Conservation (phyloP, 768 basidiomycete species). For the Nidularia sp. region DNA sequence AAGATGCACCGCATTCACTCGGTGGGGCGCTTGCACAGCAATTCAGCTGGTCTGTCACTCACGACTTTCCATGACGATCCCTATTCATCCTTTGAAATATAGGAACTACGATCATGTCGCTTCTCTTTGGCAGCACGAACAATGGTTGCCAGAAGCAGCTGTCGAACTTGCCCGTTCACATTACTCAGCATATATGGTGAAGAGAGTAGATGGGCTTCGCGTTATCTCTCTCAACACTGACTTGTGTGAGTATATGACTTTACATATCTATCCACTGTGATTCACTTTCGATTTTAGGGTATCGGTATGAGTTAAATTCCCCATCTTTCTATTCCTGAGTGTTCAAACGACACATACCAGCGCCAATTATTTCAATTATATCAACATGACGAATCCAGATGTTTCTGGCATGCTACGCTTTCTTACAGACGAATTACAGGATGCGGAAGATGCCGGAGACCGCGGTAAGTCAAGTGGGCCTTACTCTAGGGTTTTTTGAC, state of each 20-base stretch:
- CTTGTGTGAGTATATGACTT: conserved; percentile 44
- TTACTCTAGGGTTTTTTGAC: conserved; percentile 22
- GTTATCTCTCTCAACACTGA: conserved; percentile 77
- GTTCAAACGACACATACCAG: conserved; percentile 18
- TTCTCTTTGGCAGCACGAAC: conserved; percentile 63
- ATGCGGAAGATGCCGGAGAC: conserved; percentile 72
- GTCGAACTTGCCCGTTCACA: conserved; percentile 58
- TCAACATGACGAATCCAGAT: conserved; percentile 68
- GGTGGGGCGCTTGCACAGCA: conserved; percentile 51
- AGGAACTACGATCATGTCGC: conserved; percentile 82
- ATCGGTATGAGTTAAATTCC: conserved; percentile 17
- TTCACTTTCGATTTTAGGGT: conserved; percentile 21
- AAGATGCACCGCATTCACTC: conserved; percentile 59
- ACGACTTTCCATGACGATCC: too few relatives aligned
- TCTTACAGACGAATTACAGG: conserved; percentile 74
- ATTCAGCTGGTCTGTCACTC: conserved; percentile 53
- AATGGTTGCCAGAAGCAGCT: conserved; percentile 60
- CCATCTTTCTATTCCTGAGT: neutral
- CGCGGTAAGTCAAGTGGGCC: conserved; percentile 38
- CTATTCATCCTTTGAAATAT: neutral
- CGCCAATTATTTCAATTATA: conserved; percentile 73
- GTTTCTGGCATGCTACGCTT: conserved; percentile 74
- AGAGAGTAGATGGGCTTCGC: conserved; percentile 59
- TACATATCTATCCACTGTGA: neutral
- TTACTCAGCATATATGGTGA: conserved; percentile 72